Evolutionary conservation across 2,329 filamentous ascomycete species (phyloP).

Genomic region (Cladophialophora exuberans): DNA sequence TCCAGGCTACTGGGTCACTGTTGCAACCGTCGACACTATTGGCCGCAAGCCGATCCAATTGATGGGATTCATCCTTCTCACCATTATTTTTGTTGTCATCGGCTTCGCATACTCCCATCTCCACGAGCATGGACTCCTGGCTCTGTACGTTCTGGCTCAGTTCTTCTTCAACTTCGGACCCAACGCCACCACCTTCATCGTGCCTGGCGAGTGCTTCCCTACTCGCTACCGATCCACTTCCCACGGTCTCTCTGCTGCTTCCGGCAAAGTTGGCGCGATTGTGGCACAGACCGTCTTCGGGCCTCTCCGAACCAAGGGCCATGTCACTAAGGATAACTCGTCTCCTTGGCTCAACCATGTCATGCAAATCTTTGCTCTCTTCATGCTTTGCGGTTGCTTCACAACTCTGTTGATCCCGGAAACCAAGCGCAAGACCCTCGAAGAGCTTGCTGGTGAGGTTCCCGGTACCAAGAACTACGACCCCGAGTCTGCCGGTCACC

Average conservation of each 20-base stretch:
- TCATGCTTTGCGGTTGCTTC: constrained; percentile 74
- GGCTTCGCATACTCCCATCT: constrained; percentile 63
- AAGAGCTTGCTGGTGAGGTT: constrained; percentile 69
- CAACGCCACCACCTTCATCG: constrained; percentile 68
- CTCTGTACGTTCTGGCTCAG: constrained; percentile 66
- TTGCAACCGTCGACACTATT: constrained; percentile 71
- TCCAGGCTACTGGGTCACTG: constrained; percentile 81
- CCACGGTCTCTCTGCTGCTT: constrained; percentile 68
- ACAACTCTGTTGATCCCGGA: constrained; percentile 75
- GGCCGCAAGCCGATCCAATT: constrained; percentile 78
- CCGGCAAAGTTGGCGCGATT: constrained; percentile 70
- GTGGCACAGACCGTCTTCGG: constrained; percentile 68
- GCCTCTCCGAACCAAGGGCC: constrained; percentile 63
- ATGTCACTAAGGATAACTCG: constrained; percentile 53
- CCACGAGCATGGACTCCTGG: constrained; percentile 55
- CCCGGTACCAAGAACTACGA: constrained; percentile 59
- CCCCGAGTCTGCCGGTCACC: constrained; percentile 34
- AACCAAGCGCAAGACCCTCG: constrained; percentile 74
- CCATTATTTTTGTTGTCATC: constrained; percentile 64
- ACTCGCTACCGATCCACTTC: constrained; percentile 65
- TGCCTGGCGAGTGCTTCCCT: constrained; percentile 67
- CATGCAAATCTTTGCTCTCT: constrained; percentile 57
- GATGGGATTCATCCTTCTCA: constrained; percentile 62
- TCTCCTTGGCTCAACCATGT: constrained; percentile 72
- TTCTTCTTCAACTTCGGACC: constrained; percentile 70